Evolutionary conservation across 2,329 filamentous ascomycete species (phyloP).

Genomic region (Cladosporium sp.): DNA sequence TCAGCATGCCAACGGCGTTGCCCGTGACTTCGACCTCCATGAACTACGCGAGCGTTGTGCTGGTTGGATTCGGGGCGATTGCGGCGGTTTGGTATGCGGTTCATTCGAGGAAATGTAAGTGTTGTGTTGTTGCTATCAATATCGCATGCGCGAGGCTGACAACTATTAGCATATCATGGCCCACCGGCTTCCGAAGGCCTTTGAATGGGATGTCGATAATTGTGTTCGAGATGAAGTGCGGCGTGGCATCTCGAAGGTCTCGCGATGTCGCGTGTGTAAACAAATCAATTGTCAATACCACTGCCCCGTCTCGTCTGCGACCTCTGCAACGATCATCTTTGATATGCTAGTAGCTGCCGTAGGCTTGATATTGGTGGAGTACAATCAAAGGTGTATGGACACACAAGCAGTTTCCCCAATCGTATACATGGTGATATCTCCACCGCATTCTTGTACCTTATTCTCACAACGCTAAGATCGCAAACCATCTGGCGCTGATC

Average conservation of each 20-base stretch:
- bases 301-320: neutral
- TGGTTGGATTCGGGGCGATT: conserved; percentile 52
- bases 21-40: conserved; percentile 55
- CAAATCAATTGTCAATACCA: neutral
- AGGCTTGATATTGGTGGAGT: too few relatives aligned
- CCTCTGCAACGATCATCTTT: neutral
- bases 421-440: too few relatives aligned
- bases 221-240: neutral
- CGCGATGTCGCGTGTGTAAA: neutral
- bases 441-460: too few relatives aligned
- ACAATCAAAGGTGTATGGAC: too few relatives aligned
- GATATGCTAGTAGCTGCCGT: neutral
- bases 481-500: neutral
- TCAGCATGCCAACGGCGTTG: conserved; percentile 55
- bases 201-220: neutral
- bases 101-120: conserved; percentile 21
- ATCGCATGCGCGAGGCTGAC: neutral
- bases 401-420: too few relatives aligned
- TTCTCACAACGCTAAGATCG: too few relatives aligned
- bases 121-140: neutral
- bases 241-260: neutral
- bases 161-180: conserved; percentile 19
- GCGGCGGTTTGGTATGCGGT: conserved; percentile 24
- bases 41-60: conserved; percentile 60
- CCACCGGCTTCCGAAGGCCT: conserved; percentile 23